phyloP scores from a whole-genome alignment of 805 yeast species.

The Nadsonia fulvescens region DNA sequence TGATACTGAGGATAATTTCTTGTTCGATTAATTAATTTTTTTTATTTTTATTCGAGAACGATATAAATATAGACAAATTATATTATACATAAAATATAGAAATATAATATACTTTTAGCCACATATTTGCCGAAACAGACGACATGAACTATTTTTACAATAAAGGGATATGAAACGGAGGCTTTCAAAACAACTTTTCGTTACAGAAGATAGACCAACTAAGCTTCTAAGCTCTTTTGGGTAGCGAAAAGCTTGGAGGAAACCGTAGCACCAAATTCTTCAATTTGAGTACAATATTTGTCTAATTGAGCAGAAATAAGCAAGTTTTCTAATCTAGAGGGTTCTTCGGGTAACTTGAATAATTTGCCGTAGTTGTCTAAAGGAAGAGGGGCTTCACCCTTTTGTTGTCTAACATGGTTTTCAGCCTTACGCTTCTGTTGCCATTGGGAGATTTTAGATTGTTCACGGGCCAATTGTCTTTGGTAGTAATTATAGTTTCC shows the following conservation, averaged over 20 bases:
- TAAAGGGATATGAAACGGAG: too few relatives aligned
- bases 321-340: slow-evolving; percentile 57
- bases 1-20: too few relatives aligned
- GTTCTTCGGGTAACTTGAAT: slow-evolving; percentile 54
- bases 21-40: too few relatives aligned
- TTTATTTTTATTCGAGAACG: too few relatives aligned
- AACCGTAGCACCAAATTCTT: slow-evolving; percentile 51
- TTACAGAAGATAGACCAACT: too few relatives aligned
- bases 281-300: slow-evolving; percentile 52
- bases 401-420: slow-evolving; percentile 39
- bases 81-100: too few relatives aligned
- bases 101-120: too few relatives aligned
- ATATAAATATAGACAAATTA: too few relatives aligned
- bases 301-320: slow-evolving; percentile 50
- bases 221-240: slow-evolving; percentile 9
- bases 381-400: slow-evolving; percentile 31
- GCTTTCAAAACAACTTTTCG: too few relatives aligned
- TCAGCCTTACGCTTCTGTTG: slow-evolving; percentile 50
- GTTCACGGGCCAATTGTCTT: slow-evolving; percentile 55
- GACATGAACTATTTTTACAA: too few relatives aligned
- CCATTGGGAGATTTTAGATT: slow-evolving; percentile 56
- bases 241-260: slow-evolving; percentile 42
- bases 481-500: slow-evolving; percentile 69
- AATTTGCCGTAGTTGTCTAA: slow-evolving; percentile 46
- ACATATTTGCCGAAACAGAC: too few relatives aligned